A percentile compares a stretch with the other conserved stretches of the same genome.
These are phyloP conservation scores for Trichoderma sp. DNA, from an alignment of 2,329 filamentous ascomycete species.

Conservation along the genomic window DNA sequence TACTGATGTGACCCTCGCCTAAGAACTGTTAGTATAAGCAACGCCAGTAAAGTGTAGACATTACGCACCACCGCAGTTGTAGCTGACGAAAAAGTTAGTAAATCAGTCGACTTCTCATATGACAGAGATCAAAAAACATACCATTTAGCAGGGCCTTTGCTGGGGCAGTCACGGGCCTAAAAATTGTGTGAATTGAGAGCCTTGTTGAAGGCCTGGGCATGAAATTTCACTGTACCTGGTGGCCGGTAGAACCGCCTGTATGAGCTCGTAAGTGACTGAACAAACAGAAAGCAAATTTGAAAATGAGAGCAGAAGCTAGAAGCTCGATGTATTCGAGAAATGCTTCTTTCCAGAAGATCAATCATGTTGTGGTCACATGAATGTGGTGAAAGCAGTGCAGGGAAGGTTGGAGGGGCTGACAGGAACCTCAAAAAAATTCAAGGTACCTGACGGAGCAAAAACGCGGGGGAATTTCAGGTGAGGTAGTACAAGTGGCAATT, in stretches of 20 bases:
- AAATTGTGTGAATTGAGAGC: neutral
- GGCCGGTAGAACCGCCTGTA: conserved; percentile 68
- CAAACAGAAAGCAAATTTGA: neutral
- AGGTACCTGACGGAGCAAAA: conserved; percentile 11
- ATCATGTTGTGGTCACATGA: neutral
- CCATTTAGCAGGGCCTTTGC: conserved; percentile 80
- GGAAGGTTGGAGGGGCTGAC: neutral
- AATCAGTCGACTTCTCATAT: neutral
- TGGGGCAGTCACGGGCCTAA: conserved; percentile 81
- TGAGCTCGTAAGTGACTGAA: conserved; percentile 25
- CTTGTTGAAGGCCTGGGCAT: neutral
- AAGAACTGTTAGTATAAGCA: conserved; percentile 29
- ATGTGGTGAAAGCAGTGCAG: neutral
- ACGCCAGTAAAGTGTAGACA: neutral
- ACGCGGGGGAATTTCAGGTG: conserved; percentile 15
- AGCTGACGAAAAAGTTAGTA: conserved; percentile 51
- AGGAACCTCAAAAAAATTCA: conserved; percentile 1
- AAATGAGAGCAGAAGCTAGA: neutral
- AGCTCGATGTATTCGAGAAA: neutral
- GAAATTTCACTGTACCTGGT: conserved; percentile 62
- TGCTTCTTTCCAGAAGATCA: neutral
- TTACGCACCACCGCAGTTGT: conserved; percentile 73
- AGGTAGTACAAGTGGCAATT: conserved; percentile 12
- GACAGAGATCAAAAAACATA: conserved; percentile 42
- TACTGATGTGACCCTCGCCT: conserved; percentile 75